phyloP scores from a whole-genome alignment of 1,284 basidiomycete species.

The Xanthoconium separans region DNA sequence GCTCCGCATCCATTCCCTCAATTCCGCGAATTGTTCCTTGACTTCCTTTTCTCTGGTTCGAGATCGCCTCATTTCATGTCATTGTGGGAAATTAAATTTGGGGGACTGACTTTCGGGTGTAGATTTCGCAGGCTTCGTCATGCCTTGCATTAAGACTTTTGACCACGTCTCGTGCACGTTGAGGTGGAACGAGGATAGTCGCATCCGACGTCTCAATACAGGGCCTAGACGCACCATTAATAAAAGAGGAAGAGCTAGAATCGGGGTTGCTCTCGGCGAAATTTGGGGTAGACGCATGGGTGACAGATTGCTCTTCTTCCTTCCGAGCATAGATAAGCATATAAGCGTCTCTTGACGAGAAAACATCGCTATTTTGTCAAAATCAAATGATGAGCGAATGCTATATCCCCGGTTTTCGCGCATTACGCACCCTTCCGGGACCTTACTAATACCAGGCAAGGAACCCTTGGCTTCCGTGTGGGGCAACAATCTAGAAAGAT shows the following conservation, averaged over 20 bases:
- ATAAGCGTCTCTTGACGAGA: conserved; percentile 83
- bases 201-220: conserved; percentile 19
- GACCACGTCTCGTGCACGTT: conserved; percentile 53
- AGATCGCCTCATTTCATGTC: conserved; percentile 15
- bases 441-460: conserved; percentile 22
- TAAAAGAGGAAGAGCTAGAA: conserved; percentile 10
- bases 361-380: conserved; percentile 31
- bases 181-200: conserved; percentile 43
- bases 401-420: conserved; percentile 4
- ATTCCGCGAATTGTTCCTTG: conserved; percentile 44
- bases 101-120: conserved; percentile 46
- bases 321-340: conserved; percentile 84
- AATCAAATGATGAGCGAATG: conserved; percentile 25
- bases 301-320: conserved; percentile 17
- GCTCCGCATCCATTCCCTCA: conserved; percentile 52
- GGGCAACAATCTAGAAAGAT: conserved; percentile 22
- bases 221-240: conserved; percentile 20
- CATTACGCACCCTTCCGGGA: conserved; percentile 27
- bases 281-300: conserved; percentile 26
- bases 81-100: conserved; percentile 14
- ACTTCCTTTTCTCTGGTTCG: conserved; percentile 44
- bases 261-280: conserved; percentile 20
- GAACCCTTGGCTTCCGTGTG: conserved; percentile 22
- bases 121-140: conserved; percentile 50
- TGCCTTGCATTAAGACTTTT: conserved; percentile 55